Conservation (phyloP, 139 green algal species). For the Desmodesmus armatus region DNA sequence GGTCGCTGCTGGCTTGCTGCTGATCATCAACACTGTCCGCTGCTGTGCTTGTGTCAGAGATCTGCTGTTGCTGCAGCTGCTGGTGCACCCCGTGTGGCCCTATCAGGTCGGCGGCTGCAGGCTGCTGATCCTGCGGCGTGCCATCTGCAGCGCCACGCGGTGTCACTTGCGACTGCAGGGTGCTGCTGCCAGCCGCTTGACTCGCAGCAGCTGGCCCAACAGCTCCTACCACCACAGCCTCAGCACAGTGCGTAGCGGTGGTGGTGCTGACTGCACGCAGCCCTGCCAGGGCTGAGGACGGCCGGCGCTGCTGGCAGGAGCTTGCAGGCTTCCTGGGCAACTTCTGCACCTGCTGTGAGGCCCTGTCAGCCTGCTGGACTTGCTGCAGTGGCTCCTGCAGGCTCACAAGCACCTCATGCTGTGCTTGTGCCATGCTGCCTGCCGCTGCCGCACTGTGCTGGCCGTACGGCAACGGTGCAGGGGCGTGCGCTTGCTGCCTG, state of each 20-base stretch:
- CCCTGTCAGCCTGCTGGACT: no score
- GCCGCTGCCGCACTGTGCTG: no score
- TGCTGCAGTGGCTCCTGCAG: no score
- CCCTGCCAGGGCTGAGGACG: neutral
- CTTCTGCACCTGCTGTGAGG: no score
- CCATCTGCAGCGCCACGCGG: neutral
- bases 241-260: neutral
- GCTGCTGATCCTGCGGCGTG: no score
- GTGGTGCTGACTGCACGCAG: conserved; percentile 8
- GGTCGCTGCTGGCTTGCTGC: neutral
- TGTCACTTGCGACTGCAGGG: neutral
- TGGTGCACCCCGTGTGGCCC: no score
- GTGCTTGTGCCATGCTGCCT: no score
- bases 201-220: neutral
- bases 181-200: neutral
- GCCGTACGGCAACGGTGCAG: no score
- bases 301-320: neutral
- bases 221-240: neutral
- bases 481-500: no score
- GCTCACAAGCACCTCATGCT: no score
- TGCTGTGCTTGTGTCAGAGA: neutral
- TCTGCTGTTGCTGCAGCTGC: conserved; percentile 19
- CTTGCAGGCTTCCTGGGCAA: neutral
- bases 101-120: neutral
- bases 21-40: neutral